Evolutionary conservation across 805 yeast genomes (phyloP), one percentile per base, ranked within the genome.

Genomic region (Tetrapisispora arboricola): DNA sequence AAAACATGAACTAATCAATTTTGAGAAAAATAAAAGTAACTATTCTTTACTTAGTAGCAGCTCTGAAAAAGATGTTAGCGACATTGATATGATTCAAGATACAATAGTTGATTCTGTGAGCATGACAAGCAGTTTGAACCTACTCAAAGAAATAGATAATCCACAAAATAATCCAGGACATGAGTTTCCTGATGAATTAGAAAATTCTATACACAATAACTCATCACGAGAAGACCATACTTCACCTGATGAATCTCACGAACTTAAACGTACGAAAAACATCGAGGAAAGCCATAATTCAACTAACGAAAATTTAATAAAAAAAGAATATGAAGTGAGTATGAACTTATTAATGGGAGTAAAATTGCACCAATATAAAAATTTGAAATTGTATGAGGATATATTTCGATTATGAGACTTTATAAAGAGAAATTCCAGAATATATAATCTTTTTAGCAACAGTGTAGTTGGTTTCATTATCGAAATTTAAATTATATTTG

Each of bases 111-210:
- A 54, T 15, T 31, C 42, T n/a, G 58, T 46, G n/a, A 58, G 62
- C 37, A 41, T 48, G 2, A 45, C 46, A n/a, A 59, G 63, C 28
- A 59, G 63, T 39, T 39, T 56, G 4, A 45, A 47, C 28, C 46
- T 50, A 1, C 6, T 25, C 3, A 32, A 27, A 18, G 41, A 38
- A 4, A 4, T 25, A 2, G 24, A 6, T 4, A 7, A 20, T n/a
- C 11, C 24, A 7, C 12, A 9, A 16, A 18, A 19, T 26, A 7
- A 19, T 20, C 8, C 20, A 3, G n/a, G n/a, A n/a, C n/a, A n/a
- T n/a, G n/a, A n/a, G n/a, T n/a, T n/a, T n/a, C n/a, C n/a, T n/a
- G n/a, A n/a, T n/a, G n/a, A n/a, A n/a, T n/a, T n/a, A n/a, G n/a
- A n/a, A n/a, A n/a, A n/a, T n/a, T n/a, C n/a, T n/a, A n/a, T n/a